phyloP scores from a whole-genome alignment of 495 filamentous ascomycete genomes.

The Daldinia childiae region DNA sequence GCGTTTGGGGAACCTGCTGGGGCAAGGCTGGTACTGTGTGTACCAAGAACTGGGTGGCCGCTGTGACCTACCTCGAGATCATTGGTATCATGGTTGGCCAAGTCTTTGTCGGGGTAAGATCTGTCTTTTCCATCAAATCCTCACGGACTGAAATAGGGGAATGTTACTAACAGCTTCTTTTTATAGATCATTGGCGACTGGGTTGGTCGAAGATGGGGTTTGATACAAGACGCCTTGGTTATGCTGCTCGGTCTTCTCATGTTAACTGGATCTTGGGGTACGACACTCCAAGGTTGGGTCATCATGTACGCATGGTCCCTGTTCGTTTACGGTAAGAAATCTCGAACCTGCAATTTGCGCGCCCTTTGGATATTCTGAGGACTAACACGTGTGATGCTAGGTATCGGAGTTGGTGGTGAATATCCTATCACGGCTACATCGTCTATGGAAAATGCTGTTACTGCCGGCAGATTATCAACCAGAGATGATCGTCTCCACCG shows the following conservation, averaged over 20 bases:
- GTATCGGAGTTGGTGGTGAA: constrained; percentile 88
- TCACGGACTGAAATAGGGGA: constrained; percentile 46
- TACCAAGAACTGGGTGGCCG: constrained; percentile 75
- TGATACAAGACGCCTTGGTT: constrained; percentile 91
- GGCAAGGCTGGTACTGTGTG: constrained; percentile 65
- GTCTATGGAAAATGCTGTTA: constrained; percentile 90
- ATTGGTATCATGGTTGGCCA: constrained; percentile 90
- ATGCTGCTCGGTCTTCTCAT: constrained; percentile 90
- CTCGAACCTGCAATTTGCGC: not conserved
- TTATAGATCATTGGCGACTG: constrained; percentile 62
- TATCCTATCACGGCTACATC: constrained; percentile 97
- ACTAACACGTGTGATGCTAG: constrained; percentile 39
- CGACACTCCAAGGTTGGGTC: constrained; percentile 85
- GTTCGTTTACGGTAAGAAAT: constrained; percentile 77
- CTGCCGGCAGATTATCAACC: constrained; percentile 85
- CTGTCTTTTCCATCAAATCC: constrained; percentile 32
- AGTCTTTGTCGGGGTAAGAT: constrained; percentile 71
- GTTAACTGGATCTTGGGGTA: constrained; percentile 86
- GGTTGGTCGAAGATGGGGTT: constrained; percentile 87
- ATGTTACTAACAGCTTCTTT: constrained; percentile 14
- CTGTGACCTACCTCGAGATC: constrained; percentile 86
- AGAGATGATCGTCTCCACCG: constrained; percentile 91
- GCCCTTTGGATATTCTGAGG: not conserved
- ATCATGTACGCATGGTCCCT: constrained; percentile 92
- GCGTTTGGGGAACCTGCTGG: constrained; percentile 80